phyloP scores from a whole-genome alignment of 2,329 filamentous ascomycete species.

The Paraconiothyrium brasiliense region DNA sequence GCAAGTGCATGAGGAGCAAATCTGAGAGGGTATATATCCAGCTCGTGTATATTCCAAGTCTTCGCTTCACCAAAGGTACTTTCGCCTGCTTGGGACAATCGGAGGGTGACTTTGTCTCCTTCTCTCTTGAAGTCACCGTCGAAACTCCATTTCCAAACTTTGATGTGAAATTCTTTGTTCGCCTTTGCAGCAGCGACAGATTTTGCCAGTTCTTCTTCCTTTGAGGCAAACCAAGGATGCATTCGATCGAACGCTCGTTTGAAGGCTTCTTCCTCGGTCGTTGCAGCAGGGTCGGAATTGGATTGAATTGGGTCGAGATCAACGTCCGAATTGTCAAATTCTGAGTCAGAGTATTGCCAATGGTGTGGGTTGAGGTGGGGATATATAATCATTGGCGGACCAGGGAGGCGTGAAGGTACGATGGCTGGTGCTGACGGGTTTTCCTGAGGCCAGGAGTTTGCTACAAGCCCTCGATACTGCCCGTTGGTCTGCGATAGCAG shows the following conservation, averaged over 20 bases:
- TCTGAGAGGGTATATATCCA: conserved; percentile 21
- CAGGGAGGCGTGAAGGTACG: not conserved
- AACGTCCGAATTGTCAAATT: not conserved
- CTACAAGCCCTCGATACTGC: conserved; percentile 10
- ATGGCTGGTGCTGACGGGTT: not conserved
- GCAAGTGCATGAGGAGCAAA: conserved; percentile 12
- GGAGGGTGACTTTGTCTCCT: conserved; percentile 6
- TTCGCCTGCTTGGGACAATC: not conserved
- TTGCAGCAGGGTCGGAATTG: not conserved
- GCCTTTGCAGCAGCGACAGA: not conserved
- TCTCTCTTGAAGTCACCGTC: conserved; percentile 19
- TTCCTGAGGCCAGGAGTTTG: conserved; percentile 20
- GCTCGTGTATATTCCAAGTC: conserved; percentile 14
- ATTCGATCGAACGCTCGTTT: not conserved
- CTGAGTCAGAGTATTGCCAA: not conserved
- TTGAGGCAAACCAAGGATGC: not conserved
- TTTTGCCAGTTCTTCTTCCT: not conserved
- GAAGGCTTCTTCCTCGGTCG: not conserved
- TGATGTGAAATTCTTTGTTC: conserved; percentile 9
- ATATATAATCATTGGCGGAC: too few relatives aligned
- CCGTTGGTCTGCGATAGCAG: conserved; percentile 12
- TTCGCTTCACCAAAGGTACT: not conserved
- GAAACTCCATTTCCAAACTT: conserved; percentile 19
- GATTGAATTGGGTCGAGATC: not conserved
- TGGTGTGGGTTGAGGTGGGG: too few relatives aligned